phyloP scores from a whole-genome alignment of 2,329 filamentous ascomycete genomes.

The Botrytis fabae region DNA sequence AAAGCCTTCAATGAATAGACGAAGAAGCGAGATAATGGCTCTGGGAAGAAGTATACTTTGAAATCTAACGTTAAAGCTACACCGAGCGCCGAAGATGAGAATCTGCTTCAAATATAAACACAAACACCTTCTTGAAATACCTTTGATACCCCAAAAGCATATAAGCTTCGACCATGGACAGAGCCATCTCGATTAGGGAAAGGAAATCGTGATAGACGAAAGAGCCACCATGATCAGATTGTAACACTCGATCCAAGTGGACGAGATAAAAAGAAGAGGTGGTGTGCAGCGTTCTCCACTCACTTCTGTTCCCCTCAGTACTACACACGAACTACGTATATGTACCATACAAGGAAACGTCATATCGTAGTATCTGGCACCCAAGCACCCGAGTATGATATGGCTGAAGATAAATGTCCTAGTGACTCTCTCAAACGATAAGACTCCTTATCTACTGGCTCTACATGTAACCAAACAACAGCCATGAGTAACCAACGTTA shows the following conservation, averaged over 20 bases:
- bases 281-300: slow-evolving; percentile 12
- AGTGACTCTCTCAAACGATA: slow-evolving; percentile 1
- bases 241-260: neutral
- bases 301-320: neutral
- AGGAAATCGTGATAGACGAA: slow-evolving; percentile 14
- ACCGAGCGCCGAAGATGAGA: neutral
- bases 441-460: slow-evolving; percentile 12
- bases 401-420: neutral
- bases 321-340: slow-evolving; percentile 5
- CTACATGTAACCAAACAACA: slow-evolving; percentile 3
- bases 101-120: slow-evolving; percentile 16
- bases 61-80: neutral
- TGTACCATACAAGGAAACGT: slow-evolving; percentile 1
- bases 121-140: neutral
- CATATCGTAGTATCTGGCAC: neutral
- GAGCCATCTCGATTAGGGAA: slow-evolving; percentile 21
- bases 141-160: neutral
- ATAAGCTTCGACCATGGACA: neutral
- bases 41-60: neutral
- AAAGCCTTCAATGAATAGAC: neutral
- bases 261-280: slow-evolving; percentile 12
- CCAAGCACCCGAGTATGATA: neutral
- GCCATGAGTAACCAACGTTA: neutral
- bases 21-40: neutral
- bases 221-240: neutral